Evolutionary conservation across 2,329 filamentous ascomycete genomes (phyloP).

Genomic region (Ceratocystis lukuohia): DNA sequence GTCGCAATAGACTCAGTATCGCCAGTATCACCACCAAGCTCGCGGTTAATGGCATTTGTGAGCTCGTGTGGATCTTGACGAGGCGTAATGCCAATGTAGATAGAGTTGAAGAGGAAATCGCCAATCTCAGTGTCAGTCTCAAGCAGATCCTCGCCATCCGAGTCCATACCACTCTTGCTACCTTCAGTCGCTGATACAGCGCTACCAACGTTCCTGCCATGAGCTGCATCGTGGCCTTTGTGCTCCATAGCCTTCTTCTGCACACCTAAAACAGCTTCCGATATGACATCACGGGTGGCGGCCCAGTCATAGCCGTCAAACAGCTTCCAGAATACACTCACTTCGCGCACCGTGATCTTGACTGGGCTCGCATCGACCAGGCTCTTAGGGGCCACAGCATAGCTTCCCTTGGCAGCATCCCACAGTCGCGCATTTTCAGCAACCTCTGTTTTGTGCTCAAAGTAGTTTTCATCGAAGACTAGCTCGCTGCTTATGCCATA

Average conservation of each 20-base stretch:
- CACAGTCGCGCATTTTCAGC: conserved; percentile 61
- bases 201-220: conserved; percentile 43
- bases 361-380: conserved; percentile 57
- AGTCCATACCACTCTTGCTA: conserved; percentile 27
- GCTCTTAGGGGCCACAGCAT: conserved; percentile 49
- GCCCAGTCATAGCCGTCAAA: conserved; percentile 98
- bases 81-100: conserved; percentile 85
- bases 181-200: conserved; percentile 24
- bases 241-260: conserved; percentile 71
- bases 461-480: conserved; percentile 65
- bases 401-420: conserved; percentile 65
- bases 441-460: conserved; percentile 46
- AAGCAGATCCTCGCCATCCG: conserved; percentile 37
- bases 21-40: conserved; percentile 78
- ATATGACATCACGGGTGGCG: conserved; percentile 71
- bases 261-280: conserved; percentile 76
- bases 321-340: conserved; percentile 93
- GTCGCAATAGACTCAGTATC: conserved; percentile 68
- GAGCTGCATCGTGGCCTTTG: conserved; percentile 22
- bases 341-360: conserved; percentile 64
- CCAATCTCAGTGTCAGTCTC: conserved; percentile 80
- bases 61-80: conserved; percentile 76
- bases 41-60: conserved; percentile 69
- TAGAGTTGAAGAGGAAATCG: conserved; percentile 95
- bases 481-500: conserved; percentile 41